A percentile compares a stretch with the other conserved stretches of the same genome.
Conservation (phyloP, 306 rosid species). For the Urtica urens region DNA sequence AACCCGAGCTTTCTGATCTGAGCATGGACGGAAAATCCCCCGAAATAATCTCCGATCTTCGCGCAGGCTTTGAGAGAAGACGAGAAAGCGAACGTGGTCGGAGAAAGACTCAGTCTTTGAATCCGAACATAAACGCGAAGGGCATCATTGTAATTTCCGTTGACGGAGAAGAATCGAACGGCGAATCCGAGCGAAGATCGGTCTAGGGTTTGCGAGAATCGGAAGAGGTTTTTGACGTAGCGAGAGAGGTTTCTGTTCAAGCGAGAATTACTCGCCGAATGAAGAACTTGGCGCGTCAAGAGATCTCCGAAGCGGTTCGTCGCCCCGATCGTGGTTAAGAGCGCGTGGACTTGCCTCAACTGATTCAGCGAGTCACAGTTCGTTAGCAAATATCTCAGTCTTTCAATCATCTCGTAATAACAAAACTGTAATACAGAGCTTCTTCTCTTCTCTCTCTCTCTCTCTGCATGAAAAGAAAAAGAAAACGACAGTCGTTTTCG, state of each 20-base stretch:
- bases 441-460: too few relatives aligned
- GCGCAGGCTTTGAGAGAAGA: conserved; percentile 66
- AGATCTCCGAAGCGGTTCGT: conserved; percentile 26
- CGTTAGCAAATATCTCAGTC: conserved; percentile 23
- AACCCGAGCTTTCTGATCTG: conserved; percentile 50
- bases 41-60: conserved; percentile 20
- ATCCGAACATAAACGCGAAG: conserved; percentile 46
- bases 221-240: conserved; percentile 35
- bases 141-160: conserved; percentile 46
- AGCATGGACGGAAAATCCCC: conserved; percentile 48
- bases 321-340: conserved; percentile 28
- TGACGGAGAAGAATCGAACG: conserved; percentile 54
- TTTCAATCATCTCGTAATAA: conserved; percentile 13
- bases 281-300: conserved; percentile 43
- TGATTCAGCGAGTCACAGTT: conserved; percentile 30
- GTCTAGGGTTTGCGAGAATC: conserved; percentile 39
- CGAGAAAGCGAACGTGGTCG: conserved; percentile 47
- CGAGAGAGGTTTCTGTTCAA: conserved; percentile 15
- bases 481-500: too few relatives aligned
- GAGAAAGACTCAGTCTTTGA: conserved; percentile 44
- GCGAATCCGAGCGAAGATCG: conserved; percentile 55
- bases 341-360: conserved; percentile 50
- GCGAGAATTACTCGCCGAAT: conserved; percentile 29
- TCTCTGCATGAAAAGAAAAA: too few relatives aligned
- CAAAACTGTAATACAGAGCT: too few relatives aligned